Base-by-base conservation (phyloP, 2,329 filamentous ascomycete species). In the Blastomyces parvus region DNA sequence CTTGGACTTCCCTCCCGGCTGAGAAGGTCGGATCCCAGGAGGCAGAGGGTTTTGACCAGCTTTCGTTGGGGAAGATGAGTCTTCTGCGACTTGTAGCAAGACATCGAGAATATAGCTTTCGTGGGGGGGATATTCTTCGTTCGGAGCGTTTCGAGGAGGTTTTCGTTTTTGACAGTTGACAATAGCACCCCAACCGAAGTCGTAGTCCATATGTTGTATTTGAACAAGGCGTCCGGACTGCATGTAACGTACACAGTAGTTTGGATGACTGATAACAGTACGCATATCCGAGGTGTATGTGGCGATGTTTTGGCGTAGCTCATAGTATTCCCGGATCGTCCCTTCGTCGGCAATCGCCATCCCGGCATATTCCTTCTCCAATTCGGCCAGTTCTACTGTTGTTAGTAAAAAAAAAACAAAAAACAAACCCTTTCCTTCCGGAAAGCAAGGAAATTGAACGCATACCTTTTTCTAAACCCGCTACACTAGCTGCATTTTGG, bases 181-280 rank as follows among this genome's bases (percentile, higher is more conserved):
- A 25, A 97, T 86, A 0, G 91, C 88, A 61, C 94, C 94, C 94
- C 94, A 99, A 63, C 92, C 93, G 74, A 96, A 99, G 74, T 97
- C 91, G 66, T 86, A 78, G 33, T 88, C 87, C 65, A 80, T 83
- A 72, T 92, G 86, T 74, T 91, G 93, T 71, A 99, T 88, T 67
- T 89, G 88, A 40, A 99, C 86, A 46, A 97, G 77, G 13, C 94
- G 88, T n/a, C 94, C 94, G 14, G 88, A 83, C 70, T 96, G 89
- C 72, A 99, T 80, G 74, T 91, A 99, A 58, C 88, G 86, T 44
- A 93, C 75, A 70, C 89, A 91, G 77, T 97, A 88, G 67, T 88
- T 89, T 0, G 94, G 94, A 70, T 96, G 91, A 70, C 91, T 95
- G 67, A 97, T 94, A 50, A 97, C 91, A 59, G 87, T 82, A 22